Conservation (phyloP, 768 basidiomycete species). For the Lactarius hengduanensis region DNA sequence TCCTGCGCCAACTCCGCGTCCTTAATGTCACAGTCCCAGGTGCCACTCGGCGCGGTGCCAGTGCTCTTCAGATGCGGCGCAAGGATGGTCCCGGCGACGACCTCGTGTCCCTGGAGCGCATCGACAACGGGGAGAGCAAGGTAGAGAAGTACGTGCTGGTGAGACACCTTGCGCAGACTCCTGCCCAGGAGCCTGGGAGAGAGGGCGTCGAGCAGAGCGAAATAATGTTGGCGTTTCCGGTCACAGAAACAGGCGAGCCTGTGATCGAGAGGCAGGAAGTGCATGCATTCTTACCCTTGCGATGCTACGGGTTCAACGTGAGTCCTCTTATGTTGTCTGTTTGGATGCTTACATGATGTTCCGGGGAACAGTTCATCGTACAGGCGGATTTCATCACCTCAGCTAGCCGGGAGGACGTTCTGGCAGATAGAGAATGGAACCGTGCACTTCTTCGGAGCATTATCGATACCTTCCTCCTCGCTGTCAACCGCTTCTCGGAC, state of each 20-base stretch:
- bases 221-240: conserved; percentile 32
- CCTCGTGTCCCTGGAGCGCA: conserved; percentile 11
- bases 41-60: neutral
- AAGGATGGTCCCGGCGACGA: conserved; percentile 7
- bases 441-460: conserved; percentile 28
- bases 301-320: conserved; percentile 31
- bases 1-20: conserved; percentile 30
- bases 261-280: conserved; percentile 25
- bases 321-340: conserved; percentile 5
- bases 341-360: neutral
- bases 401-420: conserved; percentile 34
- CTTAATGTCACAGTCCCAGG: conserved; percentile 22
- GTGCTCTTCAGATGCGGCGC: conserved; percentile 9
- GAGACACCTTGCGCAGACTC: conserved; percentile 22
- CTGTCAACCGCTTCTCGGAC: conserved; percentile 28
- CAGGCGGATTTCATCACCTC: conserved; percentile 36
- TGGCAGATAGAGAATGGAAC: conserved; percentile 32
- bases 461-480: conserved; percentile 29
- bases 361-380: conserved; percentile 32
- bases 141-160: conserved; percentile 23
- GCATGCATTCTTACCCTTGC: conserved; percentile 33
- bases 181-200: conserved; percentile 25
- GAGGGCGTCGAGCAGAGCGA: conserved; percentile 27
- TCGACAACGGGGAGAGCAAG: neutral
- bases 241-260: conserved; percentile 25